Percentiles rank a stretch among this genome's conserved stretches.
Conservation (phyloP, 2,329 filamentous ascomycete genomes). For the Coniochaeta sp. region DNA sequence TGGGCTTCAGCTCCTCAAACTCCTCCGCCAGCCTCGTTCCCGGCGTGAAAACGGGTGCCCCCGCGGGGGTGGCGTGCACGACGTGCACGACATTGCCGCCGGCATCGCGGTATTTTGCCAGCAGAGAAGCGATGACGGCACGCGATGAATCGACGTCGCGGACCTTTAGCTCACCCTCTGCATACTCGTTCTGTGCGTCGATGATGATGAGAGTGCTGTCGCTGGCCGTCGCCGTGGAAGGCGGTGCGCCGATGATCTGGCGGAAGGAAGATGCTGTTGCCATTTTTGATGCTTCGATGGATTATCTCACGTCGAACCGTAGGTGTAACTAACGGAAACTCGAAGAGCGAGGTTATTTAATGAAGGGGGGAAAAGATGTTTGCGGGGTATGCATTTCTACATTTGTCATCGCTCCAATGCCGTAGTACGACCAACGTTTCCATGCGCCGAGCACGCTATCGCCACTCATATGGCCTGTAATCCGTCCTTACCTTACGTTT, state of each 20-base stretch:
- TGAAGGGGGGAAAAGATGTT: neutral
- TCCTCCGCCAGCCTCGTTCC: slow-evolving; percentile 51
- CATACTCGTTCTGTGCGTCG: slow-evolving; percentile 66
- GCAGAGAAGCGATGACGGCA: slow-evolving; percentile 46
- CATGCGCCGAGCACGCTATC: too few species aligned
- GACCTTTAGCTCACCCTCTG: slow-evolving; percentile 49
- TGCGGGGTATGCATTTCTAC: neutral
- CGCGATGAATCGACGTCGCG: slow-evolving; percentile 45
- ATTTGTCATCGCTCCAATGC: neutral
- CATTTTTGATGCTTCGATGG: neutral
- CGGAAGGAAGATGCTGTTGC: slow-evolving; percentile 25
- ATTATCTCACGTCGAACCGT: neutral
- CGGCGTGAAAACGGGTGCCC: slow-evolving; percentile 60
- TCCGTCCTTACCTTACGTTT: too few species aligned
- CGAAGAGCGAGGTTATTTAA: neutral
- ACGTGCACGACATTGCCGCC: slow-evolving; percentile 51
- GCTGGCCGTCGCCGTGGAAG: slow-evolving; percentile 46
- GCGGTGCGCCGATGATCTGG: slow-evolving; percentile 43
- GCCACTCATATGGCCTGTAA: too few species aligned
- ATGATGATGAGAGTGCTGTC: slow-evolving; percentile 61
- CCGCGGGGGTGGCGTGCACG: slow-evolving; percentile 49
- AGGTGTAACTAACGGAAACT: neutral
- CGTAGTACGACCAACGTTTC: too few species aligned
- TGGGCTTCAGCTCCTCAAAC: slow-evolving; percentile 51
- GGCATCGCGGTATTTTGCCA: slow-evolving; percentile 52